Evolutionary conservation across 768 basidiomycete species (phyloP).

Genomic region (Gloeostereum incarnatum): DNA sequence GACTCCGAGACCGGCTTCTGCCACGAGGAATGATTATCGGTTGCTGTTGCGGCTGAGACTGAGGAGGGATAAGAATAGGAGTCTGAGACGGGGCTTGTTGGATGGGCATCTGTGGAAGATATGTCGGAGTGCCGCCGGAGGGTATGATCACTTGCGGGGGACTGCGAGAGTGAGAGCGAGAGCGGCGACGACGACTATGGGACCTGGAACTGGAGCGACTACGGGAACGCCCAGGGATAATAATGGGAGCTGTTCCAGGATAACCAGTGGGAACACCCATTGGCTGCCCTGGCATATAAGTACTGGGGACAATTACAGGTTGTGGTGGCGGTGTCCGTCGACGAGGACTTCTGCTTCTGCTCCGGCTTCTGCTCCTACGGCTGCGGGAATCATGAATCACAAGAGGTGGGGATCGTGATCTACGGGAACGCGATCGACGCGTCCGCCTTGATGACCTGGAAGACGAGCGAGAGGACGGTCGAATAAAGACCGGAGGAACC

Average conservation of each 20-base stretch:
- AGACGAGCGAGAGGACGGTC: neutral
- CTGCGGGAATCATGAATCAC: no score
- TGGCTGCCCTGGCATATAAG: neutral
- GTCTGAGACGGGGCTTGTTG: slow-evolving; percentile 3
- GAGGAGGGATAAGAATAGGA: slow-evolving; percentile 1
- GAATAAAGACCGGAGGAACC: slow-evolving; percentile 8
- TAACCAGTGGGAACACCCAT: neutral
- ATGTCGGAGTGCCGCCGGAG: neutral
- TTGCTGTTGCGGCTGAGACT: neutral
- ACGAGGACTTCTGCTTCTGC: no score
- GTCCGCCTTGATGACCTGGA: no score
- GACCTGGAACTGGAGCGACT: slow-evolving; percentile 5
- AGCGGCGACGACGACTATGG: neutral
- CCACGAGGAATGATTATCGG: neutral
- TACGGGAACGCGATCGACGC: no score
- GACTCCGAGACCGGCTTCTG: slow-evolving; percentile 1
- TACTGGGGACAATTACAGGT: neutral
- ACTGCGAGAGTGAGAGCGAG: neutral
- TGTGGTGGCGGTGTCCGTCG: neutral
- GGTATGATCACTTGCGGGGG: neutral
- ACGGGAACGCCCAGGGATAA: slow-evolving; percentile 6
- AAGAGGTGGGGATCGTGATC: no score
- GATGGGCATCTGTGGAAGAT: no score
- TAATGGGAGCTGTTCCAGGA: slow-evolving; percentile 3
- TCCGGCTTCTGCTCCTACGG: no score